phyloP scores from a whole-genome alignment of 2,329 filamentous ascomycete genomes.

The Zasmidium cellare region DNA sequence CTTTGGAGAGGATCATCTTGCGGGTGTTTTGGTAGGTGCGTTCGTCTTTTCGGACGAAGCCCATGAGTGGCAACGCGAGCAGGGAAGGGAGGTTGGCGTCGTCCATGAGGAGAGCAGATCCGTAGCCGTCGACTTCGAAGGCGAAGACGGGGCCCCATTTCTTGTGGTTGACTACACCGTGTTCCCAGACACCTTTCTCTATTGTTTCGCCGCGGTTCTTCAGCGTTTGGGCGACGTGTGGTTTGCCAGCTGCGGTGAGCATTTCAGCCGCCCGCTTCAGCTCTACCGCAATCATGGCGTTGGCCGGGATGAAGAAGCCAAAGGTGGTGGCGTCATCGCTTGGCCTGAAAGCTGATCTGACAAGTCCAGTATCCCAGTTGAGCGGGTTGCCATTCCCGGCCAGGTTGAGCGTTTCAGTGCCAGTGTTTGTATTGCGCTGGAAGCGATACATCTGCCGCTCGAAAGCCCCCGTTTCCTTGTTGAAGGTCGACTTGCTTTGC shows the following conservation, averaged over 20 bases:
- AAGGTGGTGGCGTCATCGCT: constrained; percentile 94
- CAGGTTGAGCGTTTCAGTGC: constrained; percentile 87
- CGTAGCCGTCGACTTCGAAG: constrained; percentile 85
- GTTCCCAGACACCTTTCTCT: constrained; percentile 74
- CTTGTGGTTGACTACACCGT: constrained; percentile 76
- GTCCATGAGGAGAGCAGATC: constrained; percentile 80
- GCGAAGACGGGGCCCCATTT: constrained; percentile 79
- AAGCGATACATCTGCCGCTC: constrained; percentile 82
- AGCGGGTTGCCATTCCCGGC: constrained; percentile 87
- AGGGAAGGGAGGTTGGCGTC: constrained; percentile 85
- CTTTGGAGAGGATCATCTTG: constrained; percentile 72
- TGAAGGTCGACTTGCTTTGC: constrained; percentile 80
- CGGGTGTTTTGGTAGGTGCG: constrained; percentile 84
- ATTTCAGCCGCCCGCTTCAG: constrained; percentile 71
- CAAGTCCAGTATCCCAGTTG: constrained; percentile 76
- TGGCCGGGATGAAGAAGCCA: constrained; percentile 91
- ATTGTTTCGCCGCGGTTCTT: constrained; percentile 64
- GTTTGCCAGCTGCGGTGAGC: constrained; percentile 62
- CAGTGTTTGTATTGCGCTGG: constrained; percentile 72
- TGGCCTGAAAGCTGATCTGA: constrained; percentile 89
- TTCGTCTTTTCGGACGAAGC: constrained; percentile 67
- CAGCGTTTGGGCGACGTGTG: constrained; percentile 50
- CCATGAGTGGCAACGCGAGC: constrained; percentile 74
- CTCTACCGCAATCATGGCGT: constrained; percentile 94
- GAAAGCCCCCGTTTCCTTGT: constrained; percentile 64